A percentile compares a stretch with the other conserved stretches of the same genome.
Conservation (phyloP, 371 early-diverging fungal species). For the Rhizopus arrhizus region DNA sequence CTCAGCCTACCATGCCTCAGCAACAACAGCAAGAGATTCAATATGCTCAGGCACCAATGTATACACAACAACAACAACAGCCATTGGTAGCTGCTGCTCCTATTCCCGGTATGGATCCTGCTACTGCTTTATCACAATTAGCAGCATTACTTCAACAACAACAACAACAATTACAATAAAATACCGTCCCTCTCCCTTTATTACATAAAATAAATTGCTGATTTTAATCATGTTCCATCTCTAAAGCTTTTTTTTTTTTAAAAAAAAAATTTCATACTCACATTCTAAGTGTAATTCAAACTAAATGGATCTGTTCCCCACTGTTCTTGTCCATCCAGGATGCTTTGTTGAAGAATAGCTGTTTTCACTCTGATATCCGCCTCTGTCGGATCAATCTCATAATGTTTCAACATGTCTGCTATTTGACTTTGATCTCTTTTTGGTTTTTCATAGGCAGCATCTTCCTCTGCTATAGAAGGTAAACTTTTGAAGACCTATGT, state of each 20-base stretch:
- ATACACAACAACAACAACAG: conserved; percentile 17
- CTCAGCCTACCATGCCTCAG: neutral
- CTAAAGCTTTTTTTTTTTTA: too few relatives aligned
- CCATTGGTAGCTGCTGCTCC: conserved; percentile 14
- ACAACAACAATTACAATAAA: conserved; percentile 15
- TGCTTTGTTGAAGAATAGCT: conserved; percentile 24
- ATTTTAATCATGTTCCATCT: too few relatives aligned
- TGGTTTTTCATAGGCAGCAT: conserved; percentile 18
- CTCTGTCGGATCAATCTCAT: conserved; percentile 44
- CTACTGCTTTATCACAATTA: conserved; percentile 29
- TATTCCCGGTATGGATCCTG: conserved; percentile 36
- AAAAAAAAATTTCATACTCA: too few relatives aligned
- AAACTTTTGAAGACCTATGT: conserved; percentile 35
- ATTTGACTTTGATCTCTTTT: conserved; percentile 13
- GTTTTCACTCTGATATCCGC: conserved; percentile 25
- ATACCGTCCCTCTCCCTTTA: too few relatives aligned
- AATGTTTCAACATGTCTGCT: conserved; percentile 31
- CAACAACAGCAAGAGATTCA: conserved; percentile 12
- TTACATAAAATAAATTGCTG: too few relatives aligned
- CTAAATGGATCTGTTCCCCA: conserved; percentile 40
- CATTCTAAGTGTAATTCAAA: neutral
- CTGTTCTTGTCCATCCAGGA: conserved; percentile 3
- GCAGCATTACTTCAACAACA: conserved; percentile 30
- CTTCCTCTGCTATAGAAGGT: conserved; percentile 40
- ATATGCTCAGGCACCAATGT: neutral